phyloP scores from a whole-genome alignment of 257 asterid species.

The Plantago elongata region DNA sequence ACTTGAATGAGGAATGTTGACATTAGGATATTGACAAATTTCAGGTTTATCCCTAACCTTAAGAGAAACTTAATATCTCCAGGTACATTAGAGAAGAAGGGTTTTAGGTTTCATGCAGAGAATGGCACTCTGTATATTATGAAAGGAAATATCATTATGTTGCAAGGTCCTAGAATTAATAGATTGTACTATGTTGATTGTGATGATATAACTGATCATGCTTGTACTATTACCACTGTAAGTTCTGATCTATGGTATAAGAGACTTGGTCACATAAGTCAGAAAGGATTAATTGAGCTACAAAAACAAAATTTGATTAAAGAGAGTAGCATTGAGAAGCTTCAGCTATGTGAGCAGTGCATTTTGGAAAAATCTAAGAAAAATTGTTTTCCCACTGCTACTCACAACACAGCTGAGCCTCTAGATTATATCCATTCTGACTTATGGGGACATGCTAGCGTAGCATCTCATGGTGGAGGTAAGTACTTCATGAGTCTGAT shows the following conservation, averaged over 20 bases:
- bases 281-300: background rate
- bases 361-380: background rate
- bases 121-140: background rate
- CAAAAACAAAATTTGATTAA: background rate
- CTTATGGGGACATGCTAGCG: background rate
- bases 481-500: background rate
- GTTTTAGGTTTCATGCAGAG: background rate
- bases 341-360: background rate
- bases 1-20: background rate
- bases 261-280: background rate
- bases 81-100: background rate
- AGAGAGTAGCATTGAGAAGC: background rate
- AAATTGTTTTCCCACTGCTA: background rate
- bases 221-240: background rate
- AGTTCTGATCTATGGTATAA: background rate
- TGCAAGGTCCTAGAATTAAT: background rate
- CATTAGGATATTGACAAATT: background rate
- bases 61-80: background rate
- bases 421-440: background rate
- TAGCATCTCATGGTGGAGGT: background rate
- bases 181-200: background rate
- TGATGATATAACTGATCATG: background rate
- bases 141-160: background rate
- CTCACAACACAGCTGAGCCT: background rate
- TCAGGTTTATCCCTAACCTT: background rate